Evolutionary conservation across 2,329 filamentous ascomycete species (phyloP), one percentile per base, ranked within the genome.

Genomic region (Albophoma yamanashiensis): DNA sequence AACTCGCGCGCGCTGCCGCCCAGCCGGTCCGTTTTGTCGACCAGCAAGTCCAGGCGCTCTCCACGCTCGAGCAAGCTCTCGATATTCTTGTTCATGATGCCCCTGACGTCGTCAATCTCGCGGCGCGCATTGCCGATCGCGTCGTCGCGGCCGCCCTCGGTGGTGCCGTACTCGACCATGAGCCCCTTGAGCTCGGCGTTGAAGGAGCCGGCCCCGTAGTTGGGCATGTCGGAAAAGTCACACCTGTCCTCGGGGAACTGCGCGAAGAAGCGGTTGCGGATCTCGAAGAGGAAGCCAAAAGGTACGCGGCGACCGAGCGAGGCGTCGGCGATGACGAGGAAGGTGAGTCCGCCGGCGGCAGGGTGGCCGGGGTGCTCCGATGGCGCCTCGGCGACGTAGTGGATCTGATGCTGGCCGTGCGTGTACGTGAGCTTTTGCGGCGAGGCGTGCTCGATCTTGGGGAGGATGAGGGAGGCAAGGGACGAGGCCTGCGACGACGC

Each of bases 1-100:
- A 99, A 99, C 72, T 99, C 94, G 67, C 88, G 82, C 58, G 94
- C 92, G 72, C 86, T 94, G 36, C 90, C 91, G 17, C 93, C 94
- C 45, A 99, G 75, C 52, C 92, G 82, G 72, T 97, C 93, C 56
- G 95, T 99, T 85, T 99, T 97, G 74, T 97, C 92, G 27, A 99
- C 92, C 55, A 99, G 78, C 66, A 97, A 74, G 76, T 97, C 92
- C 70, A 99, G 93, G 64, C 93, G 82, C 82, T 99, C 94, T 43
- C 94, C 92, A 40, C 92, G 81, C 81, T 96, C 91, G 47, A 96
- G 78, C 64, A 96, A 82, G 58, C 89, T 84, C 80, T 96, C 92
- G 65, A 97, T 96, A 72, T 96, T 96, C 78, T 92, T 87, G 60
- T 91, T 95, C 92, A 96, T 96, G 72, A 96, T 95, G 64, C 92